Evolutionary conservation across 1,284 basidiomycete species (phyloP).

Genomic region (Naganishia sp.): DNA sequence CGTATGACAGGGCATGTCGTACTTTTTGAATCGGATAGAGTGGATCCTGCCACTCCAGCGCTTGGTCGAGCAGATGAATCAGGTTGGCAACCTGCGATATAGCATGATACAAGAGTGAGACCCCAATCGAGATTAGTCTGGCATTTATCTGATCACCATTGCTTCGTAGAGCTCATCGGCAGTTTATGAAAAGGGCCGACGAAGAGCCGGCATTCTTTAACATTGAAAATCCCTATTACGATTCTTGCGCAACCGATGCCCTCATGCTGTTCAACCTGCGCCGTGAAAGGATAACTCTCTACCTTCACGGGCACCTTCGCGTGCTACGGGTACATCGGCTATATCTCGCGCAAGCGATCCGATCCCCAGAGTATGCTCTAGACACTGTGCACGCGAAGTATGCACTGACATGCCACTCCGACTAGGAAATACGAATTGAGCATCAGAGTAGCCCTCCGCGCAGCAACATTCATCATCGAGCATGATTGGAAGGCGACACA

Average conservation of each 20-base stretch:
- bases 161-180: neutral
- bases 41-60: constrained; percentile 9
- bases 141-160: neutral
- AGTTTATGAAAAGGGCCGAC: constrained; percentile 12
- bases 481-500: constrained; percentile 16
- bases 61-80: constrained; percentile 14
- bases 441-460: constrained; percentile 3
- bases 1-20: constrained; percentile 1
- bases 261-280: constrained; percentile 19
- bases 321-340: constrained; percentile 10
- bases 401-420: neutral
- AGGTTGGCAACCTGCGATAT: constrained; percentile 6
- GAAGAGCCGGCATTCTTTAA: constrained; percentile 17
- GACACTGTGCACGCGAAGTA: neutral
- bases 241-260: constrained; percentile 8
- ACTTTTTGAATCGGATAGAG: constrained; percentile 18
- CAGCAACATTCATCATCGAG: constrained; percentile 13
- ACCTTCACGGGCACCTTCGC: constrained; percentile 10
- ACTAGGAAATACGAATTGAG: constrained; percentile 12
- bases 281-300: constrained; percentile 11
- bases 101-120: constrained; percentile 10
- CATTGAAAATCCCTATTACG: constrained; percentile 16
- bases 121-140: neutral
- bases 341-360: constrained; percentile 4
- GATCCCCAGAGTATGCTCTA: constrained; percentile 6